A percentile compares a stretch with the other conserved stretches of the same genome.
These are phyloP conservation scores for Auriscalpium orientale DNA, from an alignment of 768 basidiomycete species.

Conservation along the genomic window DNA sequence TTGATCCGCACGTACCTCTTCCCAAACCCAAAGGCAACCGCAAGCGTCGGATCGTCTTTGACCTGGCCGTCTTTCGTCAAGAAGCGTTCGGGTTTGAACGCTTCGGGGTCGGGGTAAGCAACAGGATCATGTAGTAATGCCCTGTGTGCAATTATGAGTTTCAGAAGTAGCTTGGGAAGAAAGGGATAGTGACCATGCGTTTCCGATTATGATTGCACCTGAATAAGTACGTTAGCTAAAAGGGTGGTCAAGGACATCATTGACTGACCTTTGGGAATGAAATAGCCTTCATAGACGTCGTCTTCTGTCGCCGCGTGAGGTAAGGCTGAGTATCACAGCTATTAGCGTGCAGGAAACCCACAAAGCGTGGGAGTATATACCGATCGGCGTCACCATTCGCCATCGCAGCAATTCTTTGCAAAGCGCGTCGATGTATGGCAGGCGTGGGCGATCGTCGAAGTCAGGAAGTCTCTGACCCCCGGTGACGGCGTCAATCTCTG, in stretches of 20 bases:
- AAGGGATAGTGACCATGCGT: constrained; percentile 43
- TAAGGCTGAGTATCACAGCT: constrained; percentile 32
- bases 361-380: constrained; percentile 33
- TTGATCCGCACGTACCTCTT: background rate
- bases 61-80: constrained; percentile 14
- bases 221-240: background rate
- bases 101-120: constrained; percentile 35
- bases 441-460: constrained; percentile 42
- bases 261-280: constrained; percentile 48
- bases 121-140: constrained; percentile 40
- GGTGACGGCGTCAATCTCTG: constrained; percentile 56
- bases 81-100: constrained; percentile 44
- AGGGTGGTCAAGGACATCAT: background rate
- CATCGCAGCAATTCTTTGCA: constrained; percentile 54
- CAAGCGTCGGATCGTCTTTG: too few relatives aligned
- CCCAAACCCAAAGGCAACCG: constrained; percentile 11
- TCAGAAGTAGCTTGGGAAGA: background rate
- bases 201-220: constrained; percentile 45
- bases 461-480: constrained; percentile 46
- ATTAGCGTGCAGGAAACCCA: too few relatives aligned
- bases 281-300: constrained; percentile 51
- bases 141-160: constrained; percentile 26
- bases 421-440: constrained; percentile 56
- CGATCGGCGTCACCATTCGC: constrained; percentile 44
- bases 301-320: constrained; percentile 62